Evolutionary conservation across 2,329 filamentous ascomycete species (phyloP).

Genomic region (Fusarium nanum): DNA sequence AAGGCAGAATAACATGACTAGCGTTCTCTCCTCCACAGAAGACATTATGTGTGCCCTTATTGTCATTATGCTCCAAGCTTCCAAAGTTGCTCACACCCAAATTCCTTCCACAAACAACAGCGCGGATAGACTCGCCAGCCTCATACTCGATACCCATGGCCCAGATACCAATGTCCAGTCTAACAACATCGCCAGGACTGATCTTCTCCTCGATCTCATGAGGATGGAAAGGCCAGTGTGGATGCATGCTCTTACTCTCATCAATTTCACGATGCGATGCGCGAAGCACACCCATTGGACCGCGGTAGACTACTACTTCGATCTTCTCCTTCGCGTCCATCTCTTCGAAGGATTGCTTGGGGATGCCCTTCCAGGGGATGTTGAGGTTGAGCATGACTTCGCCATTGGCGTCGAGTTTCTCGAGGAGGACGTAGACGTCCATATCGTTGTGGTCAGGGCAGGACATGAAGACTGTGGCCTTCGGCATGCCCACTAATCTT

Average conservation of each 20-base stretch:
- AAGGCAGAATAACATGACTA: conserved; percentile 9
- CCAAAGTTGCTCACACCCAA: conserved; percentile 16
- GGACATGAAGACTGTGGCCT: conserved; percentile 15
- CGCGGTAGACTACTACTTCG: conserved; percentile 7
- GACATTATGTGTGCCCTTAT: conserved; percentile 5
- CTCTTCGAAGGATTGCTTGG: not conserved
- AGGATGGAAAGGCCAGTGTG: conserved; percentile 20
- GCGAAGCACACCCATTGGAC: conserved; percentile 7
- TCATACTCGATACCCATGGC: conserved; percentile 25
- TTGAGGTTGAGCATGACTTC: conserved; percentile 21
- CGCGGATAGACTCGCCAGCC: not conserved
- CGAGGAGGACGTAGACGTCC: conserved; percentile 11
- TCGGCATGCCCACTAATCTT: conserved; percentile 11
- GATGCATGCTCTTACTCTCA: conserved; percentile 23
- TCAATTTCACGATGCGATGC: conserved; percentile 17
- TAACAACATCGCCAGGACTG: not conserved
- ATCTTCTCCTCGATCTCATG: conserved; percentile 13
- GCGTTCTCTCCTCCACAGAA: not conserved
- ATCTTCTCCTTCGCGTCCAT: conserved; percentile 7
- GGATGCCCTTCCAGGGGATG: conserved; percentile 10
- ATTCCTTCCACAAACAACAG: conserved; percentile 1
- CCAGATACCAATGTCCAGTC: conserved; percentile 18
- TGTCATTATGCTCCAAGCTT: conserved; percentile 16
- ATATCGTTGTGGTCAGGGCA: conserved; percentile 3
- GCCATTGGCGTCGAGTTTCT: not conserved